Conservation (phyloP, 352 stramenopile species). For the Pythium brachiatum region DNA sequence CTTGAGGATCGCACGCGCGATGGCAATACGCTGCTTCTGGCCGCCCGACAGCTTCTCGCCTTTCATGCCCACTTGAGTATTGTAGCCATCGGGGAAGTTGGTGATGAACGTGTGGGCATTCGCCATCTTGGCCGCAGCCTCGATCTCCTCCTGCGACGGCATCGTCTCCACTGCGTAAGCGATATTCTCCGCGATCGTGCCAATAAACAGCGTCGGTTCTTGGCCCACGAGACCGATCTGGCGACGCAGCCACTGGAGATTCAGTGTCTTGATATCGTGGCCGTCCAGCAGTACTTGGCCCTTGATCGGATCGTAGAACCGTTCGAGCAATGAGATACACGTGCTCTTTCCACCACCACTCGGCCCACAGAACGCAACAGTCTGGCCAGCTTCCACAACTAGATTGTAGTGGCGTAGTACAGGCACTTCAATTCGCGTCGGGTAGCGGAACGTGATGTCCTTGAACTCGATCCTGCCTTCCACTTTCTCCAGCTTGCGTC, state of each 20-base stretch:
- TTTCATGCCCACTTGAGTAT: constrained; percentile 23
- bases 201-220: constrained; percentile 40
- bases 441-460: constrained; percentile 73
- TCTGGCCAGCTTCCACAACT: constrained; percentile 55
- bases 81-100: constrained; percentile 78
- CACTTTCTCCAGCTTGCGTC: constrained; percentile 11
- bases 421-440: constrained; percentile 43
- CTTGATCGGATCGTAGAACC: constrained; percentile 57
- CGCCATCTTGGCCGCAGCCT: constrained; percentile 32
- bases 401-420: constrained; percentile 86
- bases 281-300: constrained; percentile 70
- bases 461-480: constrained; percentile 47
- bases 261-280: constrained; percentile 57
- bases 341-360: constrained; percentile 1
- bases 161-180: constrained; percentile 37
- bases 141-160: constrained; percentile 43
- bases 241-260: constrained; percentile 46
- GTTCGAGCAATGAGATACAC: constrained; percentile 34
- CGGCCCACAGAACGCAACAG: constrained; percentile 38
- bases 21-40: constrained; percentile 31
- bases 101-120: constrained; percentile 44
- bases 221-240: constrained; percentile 49
- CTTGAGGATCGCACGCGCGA: constrained; percentile 39
- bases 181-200: constrained; percentile 45
- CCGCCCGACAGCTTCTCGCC: constrained; percentile 25